A percentile compares a stretch with the other conserved stretches of the same genome.
Evolutionary conservation across 192 early-diverging fungal genomes (phyloP).

Genomic region (Chytriomyces confervae): DNA sequence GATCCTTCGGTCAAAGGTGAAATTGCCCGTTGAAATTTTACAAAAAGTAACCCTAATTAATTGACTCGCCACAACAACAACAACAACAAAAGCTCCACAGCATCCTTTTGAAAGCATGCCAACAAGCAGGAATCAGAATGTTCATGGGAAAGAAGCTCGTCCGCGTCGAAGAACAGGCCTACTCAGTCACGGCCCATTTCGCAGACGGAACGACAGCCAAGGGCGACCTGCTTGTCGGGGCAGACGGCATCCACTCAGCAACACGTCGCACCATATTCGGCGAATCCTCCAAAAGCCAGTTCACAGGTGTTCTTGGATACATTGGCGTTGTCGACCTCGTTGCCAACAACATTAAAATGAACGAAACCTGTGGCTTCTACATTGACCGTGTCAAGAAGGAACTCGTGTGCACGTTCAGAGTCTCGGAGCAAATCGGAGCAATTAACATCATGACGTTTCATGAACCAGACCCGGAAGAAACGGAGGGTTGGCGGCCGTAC

Average conservation of each 20-base stretch:
- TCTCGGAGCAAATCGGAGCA: slow-evolving; percentile 5
- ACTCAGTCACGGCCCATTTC: slow-evolving; percentile 14
- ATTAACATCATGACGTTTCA: background rate
- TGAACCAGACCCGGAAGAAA: slow-evolving; percentile 12
- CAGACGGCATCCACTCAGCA: slow-evolving; percentile 28
- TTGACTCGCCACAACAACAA: background rate
- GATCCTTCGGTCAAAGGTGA: slow-evolving; percentile 15
- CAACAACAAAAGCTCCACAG: background rate
- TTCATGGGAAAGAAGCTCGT: slow-evolving; percentile 21
- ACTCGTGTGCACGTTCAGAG: slow-evolving; percentile 22
- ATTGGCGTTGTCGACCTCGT: slow-evolving; percentile 20
- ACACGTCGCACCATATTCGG: slow-evolving; percentile 40
- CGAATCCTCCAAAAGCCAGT: slow-evolving; percentile 20
- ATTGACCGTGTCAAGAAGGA: slow-evolving; percentile 20
- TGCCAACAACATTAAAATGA: slow-evolving; percentile 8
- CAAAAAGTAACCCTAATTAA: too few species aligned
- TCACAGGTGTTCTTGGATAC: slow-evolving; percentile 23
- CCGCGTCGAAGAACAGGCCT: background rate
- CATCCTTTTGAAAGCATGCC: slow-evolving; percentile 9
- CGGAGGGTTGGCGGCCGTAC: slow-evolving; percentile 10
- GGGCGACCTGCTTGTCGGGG: slow-evolving; percentile 32
- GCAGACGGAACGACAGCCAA: background rate
- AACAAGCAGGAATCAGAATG: slow-evolving; percentile 11
- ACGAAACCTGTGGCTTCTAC: slow-evolving; percentile 12
- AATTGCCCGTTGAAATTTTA: background rate